These are phyloP conservation scores for Achaetomium macrosporum DNA, from an alignment of 2,329 filamentous ascomycete species.

Conservation along the genomic window DNA sequence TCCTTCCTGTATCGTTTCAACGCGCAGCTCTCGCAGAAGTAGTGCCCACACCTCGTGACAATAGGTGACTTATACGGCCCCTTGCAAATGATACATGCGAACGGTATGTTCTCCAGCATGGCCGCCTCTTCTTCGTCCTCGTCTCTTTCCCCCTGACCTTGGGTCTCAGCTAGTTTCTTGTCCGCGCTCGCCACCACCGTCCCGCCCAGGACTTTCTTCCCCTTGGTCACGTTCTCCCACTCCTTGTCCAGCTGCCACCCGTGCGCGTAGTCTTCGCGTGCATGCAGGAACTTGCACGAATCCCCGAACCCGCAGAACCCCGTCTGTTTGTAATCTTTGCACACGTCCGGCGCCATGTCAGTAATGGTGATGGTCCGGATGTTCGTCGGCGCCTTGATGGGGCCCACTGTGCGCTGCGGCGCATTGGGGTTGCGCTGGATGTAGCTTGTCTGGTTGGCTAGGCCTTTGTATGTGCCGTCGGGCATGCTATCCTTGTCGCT, in stretches of 20 bases:
- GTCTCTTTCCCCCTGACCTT: slow-evolving; percentile 32
- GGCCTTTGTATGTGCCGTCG: slow-evolving; percentile 71
- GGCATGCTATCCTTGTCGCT: slow-evolving; percentile 20
- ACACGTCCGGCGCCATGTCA: slow-evolving; percentile 88
- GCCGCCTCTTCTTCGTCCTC: slow-evolving; percentile 67
- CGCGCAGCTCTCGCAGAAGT: slow-evolving; percentile 90
- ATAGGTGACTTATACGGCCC: slow-evolving; percentile 73
- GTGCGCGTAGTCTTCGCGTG: slow-evolving; percentile 73
- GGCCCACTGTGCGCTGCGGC: slow-evolving; percentile 65
- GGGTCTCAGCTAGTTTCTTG: slow-evolving; percentile 28
- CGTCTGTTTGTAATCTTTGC: slow-evolving; percentile 64
- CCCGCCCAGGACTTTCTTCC: slow-evolving; percentile 55
- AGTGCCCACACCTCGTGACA: slow-evolving; percentile 86
- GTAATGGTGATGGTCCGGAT: slow-evolving; percentile 84
- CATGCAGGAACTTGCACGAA: slow-evolving; percentile 75
- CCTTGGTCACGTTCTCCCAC: slow-evolving; percentile 81
- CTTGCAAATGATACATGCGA: slow-evolving; percentile 83
- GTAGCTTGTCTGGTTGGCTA: slow-evolving; percentile 66
- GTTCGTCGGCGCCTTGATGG: slow-evolving; percentile 82
- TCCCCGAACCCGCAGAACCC: slow-evolving; percentile 69
- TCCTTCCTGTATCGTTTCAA: slow-evolving; percentile 80
- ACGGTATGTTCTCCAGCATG: slow-evolving; percentile 77
- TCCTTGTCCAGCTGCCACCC: slow-evolving; percentile 94
- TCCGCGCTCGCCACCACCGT: slow-evolving; percentile 58
- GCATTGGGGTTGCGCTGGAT: slow-evolving; percentile 78